Evolutionary conservation across 108 stramenopile genomes (phyloP).

Genomic region (Cyclotella kingstonii): DNA sequence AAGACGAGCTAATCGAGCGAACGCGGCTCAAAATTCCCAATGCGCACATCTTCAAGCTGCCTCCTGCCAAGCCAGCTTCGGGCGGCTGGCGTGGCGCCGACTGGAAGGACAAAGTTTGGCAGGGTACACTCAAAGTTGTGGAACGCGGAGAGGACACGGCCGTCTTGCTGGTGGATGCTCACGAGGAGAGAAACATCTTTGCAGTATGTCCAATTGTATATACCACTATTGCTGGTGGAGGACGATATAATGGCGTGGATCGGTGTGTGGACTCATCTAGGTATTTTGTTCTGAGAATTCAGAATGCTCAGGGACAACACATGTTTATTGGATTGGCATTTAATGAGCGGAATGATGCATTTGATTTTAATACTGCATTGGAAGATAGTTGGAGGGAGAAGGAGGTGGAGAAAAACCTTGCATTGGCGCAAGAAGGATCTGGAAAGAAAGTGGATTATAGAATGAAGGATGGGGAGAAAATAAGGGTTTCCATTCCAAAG

Average conservation of each 20-base stretch:
- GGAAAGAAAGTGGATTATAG: slow-evolving; percentile 71
- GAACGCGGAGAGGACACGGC: slow-evolving; percentile 81
- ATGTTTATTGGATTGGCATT: slow-evolving; percentile 98
- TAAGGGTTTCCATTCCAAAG: slow-evolving; percentile 63
- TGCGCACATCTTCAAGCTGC: slow-evolving; percentile 88
- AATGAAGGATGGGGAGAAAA: slow-evolving; percentile 92
- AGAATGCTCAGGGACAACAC: slow-evolving; percentile 90
- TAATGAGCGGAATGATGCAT: slow-evolving; percentile 96
- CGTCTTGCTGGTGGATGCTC: slow-evolving; percentile 70
- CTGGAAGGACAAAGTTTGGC: slow-evolving; percentile 90
- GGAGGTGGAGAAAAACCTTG: slow-evolving; percentile 59
- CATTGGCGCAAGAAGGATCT: slow-evolving; percentile 11
- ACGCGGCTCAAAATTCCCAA: slow-evolving; percentile 73
- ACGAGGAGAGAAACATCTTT: slow-evolving; percentile 67
- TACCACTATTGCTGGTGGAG: slow-evolving; percentile 39
- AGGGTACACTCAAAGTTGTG: slow-evolving; percentile 87
- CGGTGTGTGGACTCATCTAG: slow-evolving; percentile 86
- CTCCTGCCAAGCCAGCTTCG: slow-evolving; percentile 64
- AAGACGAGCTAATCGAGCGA: slow-evolving; percentile 65
- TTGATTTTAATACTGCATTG: slow-evolving; percentile 96
- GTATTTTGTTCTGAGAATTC: slow-evolving; percentile 91
- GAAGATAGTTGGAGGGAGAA: slow-evolving; percentile 85
- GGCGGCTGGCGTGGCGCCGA: slow-evolving; percentile 90
- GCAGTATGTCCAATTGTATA: slow-evolving; percentile 84
- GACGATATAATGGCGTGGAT: slow-evolving; percentile 68